phyloP scores from a whole-genome alignment of 2,329 filamentous ascomycete genomes.

The Chaetomiaceae sp. region DNA sequence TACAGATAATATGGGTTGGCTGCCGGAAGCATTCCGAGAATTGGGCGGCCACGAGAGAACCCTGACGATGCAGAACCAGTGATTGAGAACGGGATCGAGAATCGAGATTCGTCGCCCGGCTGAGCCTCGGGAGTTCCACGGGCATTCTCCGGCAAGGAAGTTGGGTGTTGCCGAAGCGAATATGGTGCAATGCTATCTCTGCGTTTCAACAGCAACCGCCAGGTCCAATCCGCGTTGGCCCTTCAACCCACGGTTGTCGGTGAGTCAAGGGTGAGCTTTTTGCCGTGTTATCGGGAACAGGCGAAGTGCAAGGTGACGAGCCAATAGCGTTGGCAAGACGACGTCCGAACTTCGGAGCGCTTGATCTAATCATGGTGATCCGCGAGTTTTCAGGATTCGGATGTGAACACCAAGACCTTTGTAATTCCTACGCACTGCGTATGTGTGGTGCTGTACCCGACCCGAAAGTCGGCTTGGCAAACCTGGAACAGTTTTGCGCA shows the following conservation, averaged over 20 bases:
- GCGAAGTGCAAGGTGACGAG: not conserved
- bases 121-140: not conserved
- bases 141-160: not conserved
- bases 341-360: slow-evolving; percentile 4
- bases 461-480: too few relatives aligned
- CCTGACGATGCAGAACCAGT: too few relatives aligned
- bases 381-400: not conserved
- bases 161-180: not conserved
- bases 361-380: not conserved
- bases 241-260: not conserved
- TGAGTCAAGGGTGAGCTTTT: slow-evolving; percentile 7
- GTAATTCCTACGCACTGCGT: too few relatives aligned
- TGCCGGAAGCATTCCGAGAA: not conserved
- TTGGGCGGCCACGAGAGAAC: not conserved
- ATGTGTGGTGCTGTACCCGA: too few relatives aligned
- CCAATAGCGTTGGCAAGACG: not conserved
- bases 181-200: slow-evolving; percentile 9
- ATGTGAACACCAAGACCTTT: too few relatives aligned
- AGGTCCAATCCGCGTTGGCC: not conserved
- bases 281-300: slow-evolving; percentile 6
- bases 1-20: too few relatives aligned
- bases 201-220: not conserved
- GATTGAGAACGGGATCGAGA: too few relatives aligned
- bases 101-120: too few relatives aligned
- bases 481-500: too few relatives aligned